Base-by-base conservation (phyloP, 2,329 filamentous ascomycete genomes). In the Talaromyces sp. region DNA sequence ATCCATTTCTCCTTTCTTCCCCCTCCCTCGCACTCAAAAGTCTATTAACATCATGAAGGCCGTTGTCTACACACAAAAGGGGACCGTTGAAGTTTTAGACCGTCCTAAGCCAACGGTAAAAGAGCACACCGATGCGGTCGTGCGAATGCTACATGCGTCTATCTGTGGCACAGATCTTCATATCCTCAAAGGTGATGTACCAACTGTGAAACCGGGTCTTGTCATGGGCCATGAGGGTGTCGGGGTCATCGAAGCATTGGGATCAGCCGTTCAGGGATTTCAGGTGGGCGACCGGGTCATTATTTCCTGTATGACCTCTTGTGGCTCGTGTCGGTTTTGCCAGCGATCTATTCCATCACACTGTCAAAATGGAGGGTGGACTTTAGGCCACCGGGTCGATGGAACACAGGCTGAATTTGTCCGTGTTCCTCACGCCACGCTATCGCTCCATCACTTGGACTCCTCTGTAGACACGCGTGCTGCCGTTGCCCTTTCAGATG, bases 391-490 rank as follows among this genome's bases (percentile, higher is more conserved):
- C 63, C 72, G 70, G 0, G 74, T 78, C 19, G 78, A 82, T 62
- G 81, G 81, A 45, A 82, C 79, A 0, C 81, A 84, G 64, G 81
- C 81, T n/a, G 81, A 83, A 64, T 83, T 78, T 60, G 80, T 83
- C 37, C 73, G 80, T 19, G 76, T 83, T 43, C 79, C 78, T 1
- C 76, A 79, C 64, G 81, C 80, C 0, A 75, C 78, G 57, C 74
- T 73, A 7, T 80, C 76, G 8, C 71, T 84, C 7, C 76, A 80
- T 64, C 62, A 69, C 2, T 65, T 82, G 1, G 78, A 80, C 0
- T 43, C 63, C 0, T 75, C 70, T 1, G 74, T 77, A 1, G 74
- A 78, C 22, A 68, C 72, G 0, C 22, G 43, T 33, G 43, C 43
- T 31, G 65, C 79, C 4, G 78, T 84, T 1, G 77, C 81, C 65